Conservation (phyloP, 1,284 basidiomycete species). For the Ceratobasidium theobromae region DNA sequence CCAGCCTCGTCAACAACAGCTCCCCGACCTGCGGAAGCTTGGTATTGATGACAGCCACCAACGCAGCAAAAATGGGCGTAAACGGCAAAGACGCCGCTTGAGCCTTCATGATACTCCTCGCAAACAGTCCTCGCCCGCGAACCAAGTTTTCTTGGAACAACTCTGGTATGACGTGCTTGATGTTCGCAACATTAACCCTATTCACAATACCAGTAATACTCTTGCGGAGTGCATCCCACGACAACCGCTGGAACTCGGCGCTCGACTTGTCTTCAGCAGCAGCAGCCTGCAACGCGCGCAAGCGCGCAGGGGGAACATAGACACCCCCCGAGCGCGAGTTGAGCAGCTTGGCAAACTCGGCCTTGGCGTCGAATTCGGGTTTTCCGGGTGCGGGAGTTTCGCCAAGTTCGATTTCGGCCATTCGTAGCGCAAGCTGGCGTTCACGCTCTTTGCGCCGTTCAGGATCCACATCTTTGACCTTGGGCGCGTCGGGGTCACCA, state of each 20-base stretch:
- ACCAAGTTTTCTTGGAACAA: slow-evolving; percentile 91
- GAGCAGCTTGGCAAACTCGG: slow-evolving; percentile 38
- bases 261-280: slow-evolving; percentile 77
- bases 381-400: slow-evolving; percentile 55
- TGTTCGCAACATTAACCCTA: slow-evolving; percentile 94
- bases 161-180: slow-evolving; percentile 96
- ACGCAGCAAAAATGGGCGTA: slow-evolving; percentile 94
- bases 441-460: slow-evolving; percentile 74
- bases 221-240: slow-evolving; percentile 98
- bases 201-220: slow-evolving; percentile 99
- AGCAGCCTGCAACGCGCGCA: slow-evolving; percentile 88
- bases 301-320: slow-evolving; percentile 92
- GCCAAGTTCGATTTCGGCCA: slow-evolving; percentile 73
- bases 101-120: slow-evolving; percentile 95
- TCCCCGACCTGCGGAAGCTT: slow-evolving; percentile 97
- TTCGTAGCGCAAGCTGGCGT: slow-evolving; percentile 68
- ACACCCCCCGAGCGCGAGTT: slow-evolving; percentile 78
- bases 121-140: slow-evolving; percentile 85
- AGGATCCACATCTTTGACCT: slow-evolving; percentile 75
- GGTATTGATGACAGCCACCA: slow-evolving; percentile 95
- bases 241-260: slow-evolving; percentile 91
- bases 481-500: slow-evolving; percentile 53
- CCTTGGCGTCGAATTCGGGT: slow-evolving; percentile 59
- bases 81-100: slow-evolving; percentile 96
- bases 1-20: slow-evolving; percentile 81